These are phyloP conservation scores for Colletotrichum navitas DNA, from an alignment of 2,329 filamentous ascomycete genomes.

Conservation along the genomic window DNA sequence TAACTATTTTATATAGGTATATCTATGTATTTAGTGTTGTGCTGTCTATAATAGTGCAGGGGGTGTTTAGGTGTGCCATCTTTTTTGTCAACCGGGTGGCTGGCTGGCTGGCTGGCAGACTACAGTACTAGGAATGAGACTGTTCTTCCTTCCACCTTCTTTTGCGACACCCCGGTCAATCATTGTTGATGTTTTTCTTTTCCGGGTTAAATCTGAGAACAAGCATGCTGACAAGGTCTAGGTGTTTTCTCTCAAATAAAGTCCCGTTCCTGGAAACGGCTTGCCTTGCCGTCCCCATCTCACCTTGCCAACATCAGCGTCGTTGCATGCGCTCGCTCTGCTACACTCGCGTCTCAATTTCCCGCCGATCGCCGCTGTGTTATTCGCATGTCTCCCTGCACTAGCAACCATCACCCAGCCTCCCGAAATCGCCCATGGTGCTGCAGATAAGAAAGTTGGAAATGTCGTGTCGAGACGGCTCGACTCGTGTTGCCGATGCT, in stretches of 20 bases:
- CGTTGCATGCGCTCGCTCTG: constrained; percentile 23
- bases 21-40: no score
- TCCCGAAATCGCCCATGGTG: neutral
- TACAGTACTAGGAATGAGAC: neutral
- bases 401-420: neutral
- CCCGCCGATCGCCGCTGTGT: neutral
- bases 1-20: no score
- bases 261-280: neutral
- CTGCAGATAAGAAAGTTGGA: neutral
- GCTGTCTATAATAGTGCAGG: no score
- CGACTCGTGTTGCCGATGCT: constrained; percentile 36
- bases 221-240: neutral
- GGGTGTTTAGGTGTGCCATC: no score
- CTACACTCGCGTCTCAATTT: neutral
- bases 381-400: neutral
- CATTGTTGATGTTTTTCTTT: neutral
- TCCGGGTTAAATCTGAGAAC: neutral
- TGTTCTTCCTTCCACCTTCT: neutral
- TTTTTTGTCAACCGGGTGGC: no score
- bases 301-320: constrained; percentile 8
- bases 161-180: neutral
- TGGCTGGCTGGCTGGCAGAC: no score
- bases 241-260: neutral
- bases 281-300: constrained; percentile 7
- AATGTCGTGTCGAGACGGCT: neutral